Conservation (phyloP, 2,329 filamentous ascomycete genomes). For the Cryphonectria naterciae region DNA sequence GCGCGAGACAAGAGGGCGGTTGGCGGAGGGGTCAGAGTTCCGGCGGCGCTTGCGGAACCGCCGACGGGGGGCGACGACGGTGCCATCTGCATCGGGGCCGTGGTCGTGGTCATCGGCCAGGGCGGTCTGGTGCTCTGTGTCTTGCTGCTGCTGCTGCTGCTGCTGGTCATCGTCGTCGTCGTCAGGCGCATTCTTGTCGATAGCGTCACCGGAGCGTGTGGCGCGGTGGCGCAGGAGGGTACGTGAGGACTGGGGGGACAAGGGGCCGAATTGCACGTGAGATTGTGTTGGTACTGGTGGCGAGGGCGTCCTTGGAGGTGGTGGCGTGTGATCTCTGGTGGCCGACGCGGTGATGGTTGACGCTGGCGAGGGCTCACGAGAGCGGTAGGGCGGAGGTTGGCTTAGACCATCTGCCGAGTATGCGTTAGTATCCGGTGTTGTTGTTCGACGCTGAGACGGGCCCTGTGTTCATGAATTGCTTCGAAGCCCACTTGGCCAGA, state of each 20-base stretch:
- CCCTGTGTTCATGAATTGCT: not conserved
- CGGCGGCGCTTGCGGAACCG: constrained; percentile 32
- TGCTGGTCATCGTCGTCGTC: too few relatives aligned
- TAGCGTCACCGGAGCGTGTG: constrained; percentile 12
- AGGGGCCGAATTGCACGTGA: constrained; percentile 45
- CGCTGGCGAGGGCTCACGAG: constrained; percentile 10
- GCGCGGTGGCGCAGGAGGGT: constrained; percentile 48
- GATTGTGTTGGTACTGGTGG: constrained; percentile 24
- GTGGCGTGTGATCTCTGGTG: constrained; percentile 28
- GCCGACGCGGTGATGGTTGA: constrained; percentile 7
- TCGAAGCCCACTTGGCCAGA: constrained; percentile 14
- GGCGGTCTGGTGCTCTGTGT: not conserved
- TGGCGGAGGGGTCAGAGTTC: constrained; percentile 42
- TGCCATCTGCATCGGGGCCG: constrained; percentile 11
- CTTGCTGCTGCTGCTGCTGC: not conserved
- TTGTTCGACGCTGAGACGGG: not conserved
- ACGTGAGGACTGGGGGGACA: constrained; percentile 54
- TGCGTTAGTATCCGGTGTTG: constrained; percentile 11
- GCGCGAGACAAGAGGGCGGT: constrained; percentile 37
- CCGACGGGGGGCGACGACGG: constrained; percentile 13
- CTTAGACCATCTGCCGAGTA: constrained; percentile 28
- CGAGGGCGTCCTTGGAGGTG: constrained; percentile 46
- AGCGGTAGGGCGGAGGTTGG: constrained; percentile 17
- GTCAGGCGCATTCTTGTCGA: not conserved
- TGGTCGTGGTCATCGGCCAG: too few relatives aligned